These are phyloP conservation scores for Ormosia emarginata DNA, from an alignment of 306 rosid genomes.

Conservation along the genomic window DNA sequence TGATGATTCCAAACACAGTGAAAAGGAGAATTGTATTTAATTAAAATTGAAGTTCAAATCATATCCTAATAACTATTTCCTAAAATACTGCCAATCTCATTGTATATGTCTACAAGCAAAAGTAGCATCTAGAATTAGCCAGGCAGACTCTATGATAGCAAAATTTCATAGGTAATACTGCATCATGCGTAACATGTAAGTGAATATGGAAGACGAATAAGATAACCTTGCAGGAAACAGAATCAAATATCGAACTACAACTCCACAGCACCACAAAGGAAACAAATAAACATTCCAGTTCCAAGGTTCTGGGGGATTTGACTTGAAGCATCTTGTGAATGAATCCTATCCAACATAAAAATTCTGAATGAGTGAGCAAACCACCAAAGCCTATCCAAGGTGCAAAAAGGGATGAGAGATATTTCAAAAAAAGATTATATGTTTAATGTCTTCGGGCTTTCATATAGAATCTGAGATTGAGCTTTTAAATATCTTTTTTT, in stretches of 20 bases:
- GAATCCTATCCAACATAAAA: conserved; percentile 57
- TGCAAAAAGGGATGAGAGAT: not conserved
- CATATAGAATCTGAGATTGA: not conserved
- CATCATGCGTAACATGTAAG: not conserved
- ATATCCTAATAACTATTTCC: not conserved
- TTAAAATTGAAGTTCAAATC: conserved; percentile 1
- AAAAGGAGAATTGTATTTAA: not conserved
- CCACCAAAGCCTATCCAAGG: conserved; percentile 2
- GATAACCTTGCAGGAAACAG: conserved; percentile 78
- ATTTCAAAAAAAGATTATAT: not conserved
- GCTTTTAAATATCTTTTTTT: not conserved
- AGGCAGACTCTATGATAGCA: not conserved
- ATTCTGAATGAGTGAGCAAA: conserved; percentile 18
- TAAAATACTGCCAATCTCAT: not conserved
- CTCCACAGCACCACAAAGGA: conserved; percentile 97
- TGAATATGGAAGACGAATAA: not conserved
- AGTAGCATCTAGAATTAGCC: not conserved
- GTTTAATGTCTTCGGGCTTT: not conserved
- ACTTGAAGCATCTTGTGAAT: conserved; percentile 95
- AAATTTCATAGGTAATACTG: not conserved
- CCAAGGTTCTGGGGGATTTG: conserved; percentile 96
- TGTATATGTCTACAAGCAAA: not conserved
- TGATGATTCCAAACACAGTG: not conserved
- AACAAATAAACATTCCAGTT: conserved; percentile 94
- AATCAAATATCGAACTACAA: conserved; percentile 74